These are phyloP conservation scores for Somion occarium DNA, from an alignment of 1,284 basidiomycete species.

Conservation along the genomic window DNA sequence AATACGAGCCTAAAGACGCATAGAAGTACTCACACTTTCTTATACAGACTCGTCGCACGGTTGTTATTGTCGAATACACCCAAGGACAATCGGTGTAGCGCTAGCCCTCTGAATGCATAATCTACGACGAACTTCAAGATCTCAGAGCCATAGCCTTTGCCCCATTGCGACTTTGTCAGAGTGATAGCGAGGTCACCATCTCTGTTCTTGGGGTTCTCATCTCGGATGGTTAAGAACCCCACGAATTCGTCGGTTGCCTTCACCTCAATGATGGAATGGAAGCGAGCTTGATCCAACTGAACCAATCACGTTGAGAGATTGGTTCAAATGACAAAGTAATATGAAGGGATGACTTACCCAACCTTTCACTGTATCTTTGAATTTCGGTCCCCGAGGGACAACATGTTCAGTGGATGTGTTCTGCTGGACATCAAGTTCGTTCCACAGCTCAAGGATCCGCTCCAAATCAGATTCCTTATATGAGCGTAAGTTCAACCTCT, in stretches of 20 bases:
- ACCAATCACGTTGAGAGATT: background rate
- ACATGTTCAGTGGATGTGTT: constrained; percentile 1
- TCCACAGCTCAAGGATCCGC: constrained; percentile 2
- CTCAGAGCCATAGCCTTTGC: constrained; percentile 16
- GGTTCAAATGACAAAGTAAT: background rate
- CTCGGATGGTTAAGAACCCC: constrained; percentile 12
- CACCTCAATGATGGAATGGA: constrained; percentile 11
- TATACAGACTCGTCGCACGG: constrained; percentile 14
- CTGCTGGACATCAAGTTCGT: constrained; percentile 2
- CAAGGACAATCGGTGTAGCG: constrained; percentile 13
- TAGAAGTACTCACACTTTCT: constrained; percentile 13
- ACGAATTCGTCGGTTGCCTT: constrained; percentile 11
- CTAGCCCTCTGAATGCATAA: constrained; percentile 12
- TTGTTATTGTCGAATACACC: constrained; percentile 12
- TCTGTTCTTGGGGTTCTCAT: constrained; percentile 7
- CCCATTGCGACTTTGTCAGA: constrained; percentile 9
- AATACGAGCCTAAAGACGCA: background rate
- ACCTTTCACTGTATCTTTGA: background rate
- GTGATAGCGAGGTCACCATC: constrained; percentile 15
- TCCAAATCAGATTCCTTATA: constrained; percentile 5
- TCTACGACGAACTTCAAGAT: constrained; percentile 13
- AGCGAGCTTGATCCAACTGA: constrained; percentile 1
- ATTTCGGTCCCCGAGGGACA: constrained; percentile 4
- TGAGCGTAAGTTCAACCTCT: constrained; percentile 4
- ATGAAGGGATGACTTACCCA: constrained; percentile 5